phyloP scores from a whole-genome alignment of 2,329 filamentous ascomycete genomes.

The Cordyceps fumosorosea region DNA sequence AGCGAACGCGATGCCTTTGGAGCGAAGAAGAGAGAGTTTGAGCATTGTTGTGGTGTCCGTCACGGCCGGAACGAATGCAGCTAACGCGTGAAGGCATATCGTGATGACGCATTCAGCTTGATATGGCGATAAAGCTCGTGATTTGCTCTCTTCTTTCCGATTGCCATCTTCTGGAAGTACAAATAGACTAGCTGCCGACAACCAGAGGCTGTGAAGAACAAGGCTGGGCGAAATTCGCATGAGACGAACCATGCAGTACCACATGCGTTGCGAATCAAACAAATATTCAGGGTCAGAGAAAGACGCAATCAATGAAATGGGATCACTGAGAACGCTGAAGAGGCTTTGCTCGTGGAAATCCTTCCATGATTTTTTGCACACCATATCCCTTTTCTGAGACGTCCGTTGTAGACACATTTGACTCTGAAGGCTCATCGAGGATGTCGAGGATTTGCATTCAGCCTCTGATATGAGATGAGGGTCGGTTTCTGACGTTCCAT shows the following conservation, averaged over 20 bases:
- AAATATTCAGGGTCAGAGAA: slow-evolving; percentile 48
- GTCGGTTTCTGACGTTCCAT: slow-evolving; percentile 45
- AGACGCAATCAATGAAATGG: slow-evolving; percentile 46
- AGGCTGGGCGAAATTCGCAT: slow-evolving; percentile 50
- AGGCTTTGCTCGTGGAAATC: slow-evolving; percentile 58
- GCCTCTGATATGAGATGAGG: slow-evolving; percentile 32
- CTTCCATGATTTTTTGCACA: slow-evolving; percentile 43
- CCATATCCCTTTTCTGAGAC: neutral
- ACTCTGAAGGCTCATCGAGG: slow-evolving; percentile 12
- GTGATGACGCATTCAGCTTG: slow-evolving; percentile 50
- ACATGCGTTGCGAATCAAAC: slow-evolving; percentile 54
- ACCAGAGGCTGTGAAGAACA: slow-evolving; percentile 60
- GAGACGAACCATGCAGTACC: slow-evolving; percentile 57
- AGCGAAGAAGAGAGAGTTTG: slow-evolving; percentile 55
- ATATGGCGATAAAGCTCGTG: slow-evolving; percentile 22
- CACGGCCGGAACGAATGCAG: slow-evolving; percentile 50
- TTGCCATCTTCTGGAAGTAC: slow-evolving; percentile 38
- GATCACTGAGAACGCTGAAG: slow-evolving; percentile 56
- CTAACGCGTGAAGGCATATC: slow-evolving; percentile 56
- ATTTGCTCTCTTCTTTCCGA: neutral
- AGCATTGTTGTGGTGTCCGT: slow-evolving; percentile 41
- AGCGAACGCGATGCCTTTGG: slow-evolving; percentile 45
- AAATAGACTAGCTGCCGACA: slow-evolving; percentile 52
- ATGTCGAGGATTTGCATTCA: slow-evolving; percentile 9
- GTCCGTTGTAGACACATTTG: neutral